These are phyloP conservation scores for Trichoderma citrinoviride DNA, from an alignment of 2,329 filamentous ascomycete genomes.

Conservation along the genomic window DNA sequence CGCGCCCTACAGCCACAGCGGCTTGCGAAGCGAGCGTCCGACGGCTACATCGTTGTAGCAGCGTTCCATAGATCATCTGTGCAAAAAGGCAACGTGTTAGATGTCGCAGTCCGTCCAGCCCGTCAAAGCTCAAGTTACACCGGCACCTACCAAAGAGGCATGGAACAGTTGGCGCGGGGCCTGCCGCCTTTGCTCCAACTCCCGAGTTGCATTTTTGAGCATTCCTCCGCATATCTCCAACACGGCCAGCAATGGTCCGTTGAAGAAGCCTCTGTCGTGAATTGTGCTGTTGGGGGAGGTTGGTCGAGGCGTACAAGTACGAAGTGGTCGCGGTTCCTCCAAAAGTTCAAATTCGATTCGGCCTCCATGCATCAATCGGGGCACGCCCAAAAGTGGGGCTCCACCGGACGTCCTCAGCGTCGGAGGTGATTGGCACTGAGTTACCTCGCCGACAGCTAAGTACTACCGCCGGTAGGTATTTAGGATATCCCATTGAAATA, in stretches of 20 bases:
- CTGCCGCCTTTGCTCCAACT: slow-evolving; percentile 33
- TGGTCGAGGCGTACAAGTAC: neutral
- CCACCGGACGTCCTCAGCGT: too few relatives aligned
- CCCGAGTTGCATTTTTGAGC: slow-evolving; percentile 36
- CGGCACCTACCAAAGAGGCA: slow-evolving; percentile 27
- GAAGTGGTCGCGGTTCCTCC: slow-evolving; percentile 1
- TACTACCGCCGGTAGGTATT: too few relatives aligned
- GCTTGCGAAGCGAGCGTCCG: slow-evolving; percentile 13
- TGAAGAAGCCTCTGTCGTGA: slow-evolving; percentile 11
- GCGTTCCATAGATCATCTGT: slow-evolving; percentile 14
- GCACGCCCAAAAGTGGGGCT: slow-evolving; percentile 18
- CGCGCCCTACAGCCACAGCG: slow-evolving; percentile 1
- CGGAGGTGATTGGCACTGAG: too few relatives aligned
- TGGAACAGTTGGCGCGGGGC: slow-evolving; percentile 27
- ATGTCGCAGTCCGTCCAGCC: neutral
- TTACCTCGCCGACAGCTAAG: too few relatives aligned
- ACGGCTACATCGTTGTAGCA: neutral
- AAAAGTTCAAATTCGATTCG: slow-evolving; percentile 21
- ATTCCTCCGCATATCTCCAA: slow-evolving; percentile 38
- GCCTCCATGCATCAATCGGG: slow-evolving; percentile 30
- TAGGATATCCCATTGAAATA: too few relatives aligned
- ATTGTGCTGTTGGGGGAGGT: neutral
- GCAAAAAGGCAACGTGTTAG: neutral
- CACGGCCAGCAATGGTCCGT: slow-evolving; percentile 16
- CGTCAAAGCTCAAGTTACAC: neutral